Conservation (phyloP, 805 yeast species). For the Metschnikowia gelsemii region DNA sequence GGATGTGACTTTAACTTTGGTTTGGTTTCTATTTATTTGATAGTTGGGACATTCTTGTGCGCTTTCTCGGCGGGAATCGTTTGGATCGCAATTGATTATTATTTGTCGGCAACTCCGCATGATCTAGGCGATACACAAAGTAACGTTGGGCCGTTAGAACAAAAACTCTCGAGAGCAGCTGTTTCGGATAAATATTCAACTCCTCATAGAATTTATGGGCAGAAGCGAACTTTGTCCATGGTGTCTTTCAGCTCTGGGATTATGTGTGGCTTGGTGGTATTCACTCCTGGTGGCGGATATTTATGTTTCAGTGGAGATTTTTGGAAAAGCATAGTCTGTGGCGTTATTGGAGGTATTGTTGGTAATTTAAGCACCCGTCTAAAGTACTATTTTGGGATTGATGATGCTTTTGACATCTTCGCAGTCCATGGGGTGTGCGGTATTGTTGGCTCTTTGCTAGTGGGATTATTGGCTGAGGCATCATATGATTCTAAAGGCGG, state of each 20-base stretch:
- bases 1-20: constrained; percentile 46
- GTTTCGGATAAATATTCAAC: not conserved
- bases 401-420: constrained; percentile 44
- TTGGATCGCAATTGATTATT: constrained; percentile 41
- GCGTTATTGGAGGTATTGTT: constrained; percentile 36
- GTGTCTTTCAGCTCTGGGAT: constrained; percentile 41
- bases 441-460: constrained; percentile 38
- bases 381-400: constrained; percentile 39
- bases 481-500: constrained; percentile 38
- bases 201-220: not conserved
- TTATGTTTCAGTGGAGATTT: constrained; percentile 33
- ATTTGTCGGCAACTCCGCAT: constrained; percentile 39
- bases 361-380: constrained; percentile 41
- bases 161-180: not conserved
- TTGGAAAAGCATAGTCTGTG: constrained; percentile 43
- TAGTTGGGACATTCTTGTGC: constrained; percentile 34
- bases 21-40: constrained; percentile 30
- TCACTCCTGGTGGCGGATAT: constrained; percentile 46
- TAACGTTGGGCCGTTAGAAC: constrained; percentile 7
- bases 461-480: constrained; percentile 41
- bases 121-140: constrained; percentile 21
- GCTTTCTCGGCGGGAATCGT: constrained; percentile 35
- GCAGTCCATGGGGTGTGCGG: constrained; percentile 47
- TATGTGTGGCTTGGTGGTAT: constrained; percentile 43
- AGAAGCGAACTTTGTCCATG: constrained; percentile 31